Conservation (phyloP, 345 rosid species). For the Populus alba region DNA sequence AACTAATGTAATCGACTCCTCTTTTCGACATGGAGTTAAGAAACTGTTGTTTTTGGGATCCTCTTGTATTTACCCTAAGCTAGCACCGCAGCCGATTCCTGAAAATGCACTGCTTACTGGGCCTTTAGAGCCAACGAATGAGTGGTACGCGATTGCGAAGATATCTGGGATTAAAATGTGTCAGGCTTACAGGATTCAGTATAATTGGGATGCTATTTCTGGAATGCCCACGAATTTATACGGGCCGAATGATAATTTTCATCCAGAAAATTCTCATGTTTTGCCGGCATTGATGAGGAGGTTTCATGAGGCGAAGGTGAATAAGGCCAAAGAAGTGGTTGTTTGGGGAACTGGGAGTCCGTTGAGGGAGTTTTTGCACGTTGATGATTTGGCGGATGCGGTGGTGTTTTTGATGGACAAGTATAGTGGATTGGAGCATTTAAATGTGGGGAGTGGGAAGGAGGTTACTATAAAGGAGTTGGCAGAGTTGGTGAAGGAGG, state of each 20-base stretch:
- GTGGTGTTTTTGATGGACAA: slow-evolving; percentile 76
- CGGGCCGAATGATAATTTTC: slow-evolving; percentile 87
- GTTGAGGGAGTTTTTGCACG: slow-evolving; percentile 90
- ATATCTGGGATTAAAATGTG: slow-evolving; percentile 95
- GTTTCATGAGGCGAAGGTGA: slow-evolving; percentile 79
- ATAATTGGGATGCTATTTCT: slow-evolving; percentile 73
- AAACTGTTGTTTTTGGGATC: slow-evolving; percentile 90
- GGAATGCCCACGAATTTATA: slow-evolving; percentile 95
- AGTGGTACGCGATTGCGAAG: slow-evolving; percentile 92
- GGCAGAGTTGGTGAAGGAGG: slow-evolving; percentile 90
- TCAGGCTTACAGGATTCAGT: slow-evolving; percentile 81
- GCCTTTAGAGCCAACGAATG: slow-evolving; percentile 87
- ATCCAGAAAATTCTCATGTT: slow-evolving; percentile 89
- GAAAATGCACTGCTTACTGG: slow-evolving; percentile 78
- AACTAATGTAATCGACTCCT: slow-evolving; percentile 82
- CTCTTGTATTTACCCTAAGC: slow-evolving; percentile 90
- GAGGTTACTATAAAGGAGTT: slow-evolving; percentile 88
- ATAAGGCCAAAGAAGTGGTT: slow-evolving; percentile 70
- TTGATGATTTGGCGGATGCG: slow-evolving; percentile 91
- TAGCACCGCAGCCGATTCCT: slow-evolving; percentile 88
- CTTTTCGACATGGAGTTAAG: slow-evolving; percentile 58
- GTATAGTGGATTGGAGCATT: slow-evolving; percentile 72
- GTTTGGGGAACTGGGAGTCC: slow-evolving; percentile 98
- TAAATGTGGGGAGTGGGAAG: slow-evolving; percentile 87
- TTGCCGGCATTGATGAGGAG: slow-evolving; percentile 89